These are phyloP conservation scores for Diaporthe sp. DNA, from an alignment of 2,329 filamentous ascomycete genomes.

Conservation along the genomic window DNA sequence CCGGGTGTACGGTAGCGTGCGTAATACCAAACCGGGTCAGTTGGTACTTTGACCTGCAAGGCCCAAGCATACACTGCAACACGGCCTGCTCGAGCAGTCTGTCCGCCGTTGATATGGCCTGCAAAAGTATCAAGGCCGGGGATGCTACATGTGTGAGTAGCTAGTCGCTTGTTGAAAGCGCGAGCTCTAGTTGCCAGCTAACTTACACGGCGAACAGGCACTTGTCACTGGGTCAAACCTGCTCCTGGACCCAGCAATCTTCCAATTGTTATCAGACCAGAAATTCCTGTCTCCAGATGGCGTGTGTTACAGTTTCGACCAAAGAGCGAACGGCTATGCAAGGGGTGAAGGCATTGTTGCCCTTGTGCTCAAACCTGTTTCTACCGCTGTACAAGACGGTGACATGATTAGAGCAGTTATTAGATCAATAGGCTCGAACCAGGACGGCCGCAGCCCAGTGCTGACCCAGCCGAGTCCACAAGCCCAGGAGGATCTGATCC, in stretches of 20 bases:
- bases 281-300: constrained; percentile 47
- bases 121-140: constrained; percentile 8
- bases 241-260: constrained; percentile 40
- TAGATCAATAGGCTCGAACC: constrained; percentile 47
- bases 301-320: constrained; percentile 49
- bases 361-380: constrained; percentile 55
- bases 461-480: constrained; percentile 53
- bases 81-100: constrained; percentile 51
- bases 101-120: constrained; percentile 30
- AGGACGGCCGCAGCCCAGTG: constrained; percentile 54
- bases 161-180: too few relatives aligned
- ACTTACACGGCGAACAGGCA: neutral
- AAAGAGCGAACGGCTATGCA: constrained; percentile 49
- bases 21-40: constrained; percentile 53
- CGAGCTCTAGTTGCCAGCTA: neutral
- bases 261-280: constrained; percentile 35
- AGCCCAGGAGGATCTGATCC: constrained; percentile 48
- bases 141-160: neutral
- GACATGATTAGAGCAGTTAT: constrained; percentile 53
- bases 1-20: constrained; percentile 42
- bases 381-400: constrained; percentile 54
- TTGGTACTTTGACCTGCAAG: constrained; percentile 55
- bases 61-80: constrained; percentile 52
- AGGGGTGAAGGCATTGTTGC: constrained; percentile 49
- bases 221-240: constrained; percentile 35